Percentiles rank a stretch among this genome's conserved stretches.
Evolutionary conservation across 1,284 basidiomycete genomes (phyloP).

Genomic region (Schizopora paradoxa): DNA sequence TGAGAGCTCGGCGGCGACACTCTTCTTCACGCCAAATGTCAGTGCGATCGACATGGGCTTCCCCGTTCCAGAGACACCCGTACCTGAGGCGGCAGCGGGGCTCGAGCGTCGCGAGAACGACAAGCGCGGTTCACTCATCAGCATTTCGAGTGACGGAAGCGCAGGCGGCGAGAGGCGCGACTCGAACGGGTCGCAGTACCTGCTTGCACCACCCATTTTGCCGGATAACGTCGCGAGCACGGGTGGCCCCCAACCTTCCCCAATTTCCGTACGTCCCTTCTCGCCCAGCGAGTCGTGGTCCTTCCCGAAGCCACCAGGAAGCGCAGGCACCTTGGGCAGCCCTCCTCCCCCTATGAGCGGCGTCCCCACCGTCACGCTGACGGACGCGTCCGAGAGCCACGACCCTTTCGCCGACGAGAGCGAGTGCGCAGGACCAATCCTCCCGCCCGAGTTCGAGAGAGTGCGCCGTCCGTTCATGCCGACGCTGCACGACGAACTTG

Average conservation of each 20-base stretch:
- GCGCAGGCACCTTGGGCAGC: slow-evolving; percentile 2
- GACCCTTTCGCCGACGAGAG: slow-evolving; percentile 12
- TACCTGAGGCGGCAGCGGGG: background rate
- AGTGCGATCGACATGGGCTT: no score
- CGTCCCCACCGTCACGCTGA: background rate
- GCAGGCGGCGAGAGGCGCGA: no score
- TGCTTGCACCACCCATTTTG: slow-evolving; percentile 4
- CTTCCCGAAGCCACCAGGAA: slow-evolving; percentile 13
- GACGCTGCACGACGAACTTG: slow-evolving; percentile 53
- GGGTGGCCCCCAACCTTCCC: slow-evolving; percentile 5
- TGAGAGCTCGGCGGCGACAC: background rate
- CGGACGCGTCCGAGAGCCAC: background rate
- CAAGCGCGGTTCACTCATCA: no score
- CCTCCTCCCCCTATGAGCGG: background rate
- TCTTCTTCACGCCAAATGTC: background rate
- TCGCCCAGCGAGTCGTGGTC: slow-evolving; percentile 16
- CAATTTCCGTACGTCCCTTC: slow-evolving; percentile 15
- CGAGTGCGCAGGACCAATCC: background rate
- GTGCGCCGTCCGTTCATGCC: slow-evolving; percentile 54
- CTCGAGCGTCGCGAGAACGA: background rate
- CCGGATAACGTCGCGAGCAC: background rate
- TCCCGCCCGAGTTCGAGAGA: slow-evolving; percentile 15
- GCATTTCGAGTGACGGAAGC: no score
- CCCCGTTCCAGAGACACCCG: background rate
- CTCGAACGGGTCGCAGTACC: slow-evolving; percentile 10